Base-by-base conservation (phyloP, 1,284 basidiomycete genomes). In the Clitocybe nebularis region DNA sequence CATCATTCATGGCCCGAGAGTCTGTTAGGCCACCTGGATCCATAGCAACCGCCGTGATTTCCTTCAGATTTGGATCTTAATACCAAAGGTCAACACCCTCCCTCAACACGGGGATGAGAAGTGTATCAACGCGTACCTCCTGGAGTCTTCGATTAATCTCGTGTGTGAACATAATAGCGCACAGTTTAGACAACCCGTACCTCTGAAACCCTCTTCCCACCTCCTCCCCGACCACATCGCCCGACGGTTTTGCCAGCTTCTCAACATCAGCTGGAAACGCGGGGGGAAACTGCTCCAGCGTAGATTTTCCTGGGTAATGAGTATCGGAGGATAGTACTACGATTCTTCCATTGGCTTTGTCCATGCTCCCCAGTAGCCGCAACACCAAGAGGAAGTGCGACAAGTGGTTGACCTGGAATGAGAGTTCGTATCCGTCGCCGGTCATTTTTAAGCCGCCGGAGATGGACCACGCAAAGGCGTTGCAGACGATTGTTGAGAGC, bases 401-500 rank as follows among this genome's bases (percentile, higher is more conserved):
- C 13, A 36, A 30, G 16, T 44, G 40, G 21, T 38, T 41, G 20
- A 41, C 46, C n/a, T 44, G 43, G 22, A 45, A 44, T 3, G 30
- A 41, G 29, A 44, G 14, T 23, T 44, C 36, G 20, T 38, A 44
- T 5, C 38, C 38, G 13, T 47, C 35, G 5, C 22, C 10, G 13
- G 35, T 47, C 13, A 40, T 26, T 13, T 43, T 9, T 21, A 44
- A 19, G 7, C 43, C 43, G 9, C 22, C 16, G 19, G 30, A 28
- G 11, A 47, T 36, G 24, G 43, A 47, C 43, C 46, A 47, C 4
- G 39, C 30, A 23, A 45, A 47, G 14, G 43, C 46, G 17, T 47
- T 45, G 39, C 43, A 47, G 8, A 41, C 28, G 13, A 44, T 44
- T 3, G 30, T 34, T 8, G 22, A 11, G 23, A 44, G 37, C 10